Conservation (phyloP, 495 filamentous ascomycete species). For the Penicillium salamii region DNA sequence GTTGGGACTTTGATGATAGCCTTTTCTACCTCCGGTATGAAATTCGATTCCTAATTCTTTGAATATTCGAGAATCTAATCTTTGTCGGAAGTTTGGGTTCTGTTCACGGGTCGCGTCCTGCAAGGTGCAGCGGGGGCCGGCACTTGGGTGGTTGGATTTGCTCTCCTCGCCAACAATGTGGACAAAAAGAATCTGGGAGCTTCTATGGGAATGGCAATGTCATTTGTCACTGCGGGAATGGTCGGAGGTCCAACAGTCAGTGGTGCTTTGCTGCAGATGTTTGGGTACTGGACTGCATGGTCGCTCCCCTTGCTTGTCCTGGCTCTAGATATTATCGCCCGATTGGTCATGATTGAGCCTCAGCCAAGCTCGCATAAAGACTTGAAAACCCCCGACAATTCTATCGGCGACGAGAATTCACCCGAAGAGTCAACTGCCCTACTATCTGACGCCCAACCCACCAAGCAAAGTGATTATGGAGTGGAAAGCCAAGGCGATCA, state of each 20-base stretch:
- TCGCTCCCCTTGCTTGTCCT: slow-evolving; percentile 10
- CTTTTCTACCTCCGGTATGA: background rate
- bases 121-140: slow-evolving; percentile 13
- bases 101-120: slow-evolving; percentile 16
- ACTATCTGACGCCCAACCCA: background rate
- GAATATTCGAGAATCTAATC: background rate
- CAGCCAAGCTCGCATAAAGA: background rate
- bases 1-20: slow-evolving; percentile 23
- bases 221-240: slow-evolving; percentile 14
- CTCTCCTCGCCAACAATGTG: slow-evolving; percentile 10
- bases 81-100: background rate
- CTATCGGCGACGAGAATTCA: background rate
- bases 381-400: background rate
- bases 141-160: slow-evolving; percentile 19
- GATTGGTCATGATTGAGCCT: slow-evolving; percentile 16
- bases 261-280: slow-evolving; percentile 10
- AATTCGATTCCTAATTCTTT: background rate
- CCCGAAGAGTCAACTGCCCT: slow-evolving; percentile 3
- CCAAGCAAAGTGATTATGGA: background rate
- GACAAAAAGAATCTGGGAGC: slow-evolving; percentile 7
- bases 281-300: slow-evolving; percentile 19
- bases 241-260: slow-evolving; percentile 12
- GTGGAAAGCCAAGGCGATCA: background rate
- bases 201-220: slow-evolving; percentile 10
- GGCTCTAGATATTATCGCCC: slow-evolving; percentile 9